Evolutionary conservation across 805 yeast species (phyloP), one percentile per base, ranked within the genome.

Genomic region (Pichia phayaonensis): DNA sequence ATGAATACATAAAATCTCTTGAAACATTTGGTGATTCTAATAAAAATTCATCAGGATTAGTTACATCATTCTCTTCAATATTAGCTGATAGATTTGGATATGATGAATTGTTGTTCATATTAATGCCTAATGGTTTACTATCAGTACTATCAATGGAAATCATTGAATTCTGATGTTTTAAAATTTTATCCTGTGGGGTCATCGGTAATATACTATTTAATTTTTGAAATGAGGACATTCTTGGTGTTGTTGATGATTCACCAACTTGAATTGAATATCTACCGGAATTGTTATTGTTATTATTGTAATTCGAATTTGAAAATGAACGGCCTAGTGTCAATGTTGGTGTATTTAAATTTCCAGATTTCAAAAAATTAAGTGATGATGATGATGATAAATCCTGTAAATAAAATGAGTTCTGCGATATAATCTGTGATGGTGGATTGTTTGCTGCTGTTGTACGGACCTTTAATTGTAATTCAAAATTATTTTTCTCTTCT

Each of bases 181-280:
- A 44, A 21, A 56, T 42, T 23, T 49, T 56, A 26, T 56, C 59
- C 13, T 56, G 54, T 4, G 59, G 29, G 16, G 58, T 43, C 44
- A 57, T 42, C 16, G 54, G 49, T 4, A 49, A 40, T 26, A 50
- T 44, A 12, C 46, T 45, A 40, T 53, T 53, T 13, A 55, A 27
- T 38, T 51, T 52, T 20, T 43, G 29, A 15, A 48, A 45, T 11
- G 64, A 59, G 31, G 45, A 44, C 4, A 58, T 61, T n/a, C 65
- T 60, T 8, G 80, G 80, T 0, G 82, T 74, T 13, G 68, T 61
- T 7, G 80, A 72, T 0, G 80, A 70, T 55, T 78, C 80, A 8
- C 79, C 80, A 47, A 76, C 56, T 42, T 65, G 67, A 44, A 75
- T 71, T 20, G 52, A 40, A 27, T 29, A 54, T 23, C 42, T 52